A percentile compares a stretch with the other conserved stretches of the same genome.
Evolutionary conservation across 2,329 filamentous ascomycete genomes (phyloP).

Genomic region (Calonectria pseudoturangicola): DNA sequence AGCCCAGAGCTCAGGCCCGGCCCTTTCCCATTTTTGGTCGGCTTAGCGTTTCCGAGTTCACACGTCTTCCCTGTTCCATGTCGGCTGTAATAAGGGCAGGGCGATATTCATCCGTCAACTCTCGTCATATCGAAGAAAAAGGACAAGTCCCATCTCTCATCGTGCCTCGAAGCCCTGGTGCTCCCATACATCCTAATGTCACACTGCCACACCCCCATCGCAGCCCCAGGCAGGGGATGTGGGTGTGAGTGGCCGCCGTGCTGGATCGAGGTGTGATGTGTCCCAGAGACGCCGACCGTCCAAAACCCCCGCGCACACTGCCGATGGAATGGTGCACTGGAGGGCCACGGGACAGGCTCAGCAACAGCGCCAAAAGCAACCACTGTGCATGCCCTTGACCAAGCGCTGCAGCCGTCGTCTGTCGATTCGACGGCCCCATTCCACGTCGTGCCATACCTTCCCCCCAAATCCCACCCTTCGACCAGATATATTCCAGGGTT

Average conservation of each 20-base stretch:
- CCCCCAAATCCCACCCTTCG: conserved; percentile 26
- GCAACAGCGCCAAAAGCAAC: conserved; percentile 45
- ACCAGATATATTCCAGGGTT: conserved; percentile 22
- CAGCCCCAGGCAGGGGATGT: conserved; percentile 40
- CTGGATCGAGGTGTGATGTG: conserved; percentile 53
- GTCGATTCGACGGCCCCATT: conserved; percentile 33
- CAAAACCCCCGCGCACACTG: conserved; percentile 41
- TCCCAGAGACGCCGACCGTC: conserved; percentile 44
- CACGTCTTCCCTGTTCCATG: conserved; percentile 33
- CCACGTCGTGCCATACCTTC: conserved; percentile 27
- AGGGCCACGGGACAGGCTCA: conserved; percentile 44
- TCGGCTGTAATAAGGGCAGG: conserved; percentile 23
- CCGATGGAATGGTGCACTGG: conserved; percentile 42
- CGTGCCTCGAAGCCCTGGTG: conserved; percentile 24
- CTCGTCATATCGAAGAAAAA: conserved; percentile 17
- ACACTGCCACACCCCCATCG: conserved; percentile 42
- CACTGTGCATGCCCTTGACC: conserved; percentile 40
- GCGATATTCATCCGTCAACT: conserved; percentile 30
- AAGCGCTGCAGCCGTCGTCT: conserved; percentile 46
- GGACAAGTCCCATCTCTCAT: conserved; percentile 20
- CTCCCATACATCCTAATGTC: conserved; percentile 41
- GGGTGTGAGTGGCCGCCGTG: conserved; percentile 45
- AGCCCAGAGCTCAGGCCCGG: conserved; percentile 28
- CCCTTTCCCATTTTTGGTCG: conserved; percentile 26
- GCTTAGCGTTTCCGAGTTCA: conserved; percentile 24